Percentiles rank a stretch among this genome's conserved stretches.
These are phyloP conservation scores for Yamadazyma triangularis DNA, from an alignment of 1,139 yeast genomes.

Conservation along the genomic window DNA sequence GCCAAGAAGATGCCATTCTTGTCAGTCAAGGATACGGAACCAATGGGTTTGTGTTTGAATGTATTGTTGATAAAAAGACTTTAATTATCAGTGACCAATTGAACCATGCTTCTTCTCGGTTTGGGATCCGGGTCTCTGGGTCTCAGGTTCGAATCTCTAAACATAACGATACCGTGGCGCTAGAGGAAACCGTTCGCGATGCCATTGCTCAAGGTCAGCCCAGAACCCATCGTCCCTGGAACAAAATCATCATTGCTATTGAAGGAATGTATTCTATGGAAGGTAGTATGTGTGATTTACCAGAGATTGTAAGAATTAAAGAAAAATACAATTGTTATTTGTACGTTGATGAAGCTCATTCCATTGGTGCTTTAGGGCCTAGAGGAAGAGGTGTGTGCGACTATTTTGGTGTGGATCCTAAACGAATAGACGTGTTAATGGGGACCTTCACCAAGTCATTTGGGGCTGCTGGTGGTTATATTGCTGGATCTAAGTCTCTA, in stretches of 20 bases:
- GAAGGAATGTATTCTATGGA: slow-evolving; percentile 98
- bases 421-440: slow-evolving; percentile 81
- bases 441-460: slow-evolving; percentile 97
- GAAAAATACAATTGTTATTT: slow-evolving; percentile 85
- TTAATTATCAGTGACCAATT: slow-evolving; percentile 90
- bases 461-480: slow-evolving; percentile 98
- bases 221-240: slow-evolving; percentile 96
- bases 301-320: slow-evolving; percentile 68
- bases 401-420: slow-evolving; percentile 76
- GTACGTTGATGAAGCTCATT: slow-evolving; percentile 96
- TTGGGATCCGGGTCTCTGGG: slow-evolving; percentile 90
- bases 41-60: slow-evolving; percentile 83
- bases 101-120: slow-evolving; percentile 93
- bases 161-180: slow-evolving; percentile 81
- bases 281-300: slow-evolving; percentile 89
- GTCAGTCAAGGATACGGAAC: slow-evolving; percentile 97
- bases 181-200: slow-evolving; percentile 78
- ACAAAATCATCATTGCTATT: slow-evolving; percentile 84
- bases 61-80: slow-evolving; percentile 82
- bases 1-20: slow-evolving; percentile 82
- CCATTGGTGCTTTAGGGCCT: slow-evolving; percentile 97
- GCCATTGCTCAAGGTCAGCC: slow-evolving; percentile 97
- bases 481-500: slow-evolving; percentile 66
- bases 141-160: slow-evolving; percentile 90
- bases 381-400: slow-evolving; percentile 93